These are phyloP conservation scores for Sporothrix luriei DNA, from an alignment of 2,329 filamentous ascomycete genomes.

Conservation along the genomic window DNA sequence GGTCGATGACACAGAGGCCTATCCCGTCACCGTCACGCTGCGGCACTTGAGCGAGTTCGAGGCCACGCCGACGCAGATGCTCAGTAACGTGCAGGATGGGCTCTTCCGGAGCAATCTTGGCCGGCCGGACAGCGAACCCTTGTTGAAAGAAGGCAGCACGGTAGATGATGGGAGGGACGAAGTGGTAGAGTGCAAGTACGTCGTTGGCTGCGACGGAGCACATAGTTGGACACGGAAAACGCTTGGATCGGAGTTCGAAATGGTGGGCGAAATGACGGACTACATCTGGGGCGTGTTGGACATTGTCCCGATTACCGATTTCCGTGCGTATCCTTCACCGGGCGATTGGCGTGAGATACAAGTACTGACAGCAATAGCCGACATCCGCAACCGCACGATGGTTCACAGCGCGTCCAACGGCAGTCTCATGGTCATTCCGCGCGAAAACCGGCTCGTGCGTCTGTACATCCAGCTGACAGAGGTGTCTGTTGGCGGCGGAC, in stretches of 20 bases:
- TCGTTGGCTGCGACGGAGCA: constrained; percentile 70
- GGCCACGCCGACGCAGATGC: constrained; percentile 48
- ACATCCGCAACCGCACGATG: constrained; percentile 56
- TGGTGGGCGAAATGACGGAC: constrained; percentile 56
- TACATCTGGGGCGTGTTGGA: constrained; percentile 50
- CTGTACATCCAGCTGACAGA: constrained; percentile 60
- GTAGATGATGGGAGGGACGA: constrained; percentile 43
- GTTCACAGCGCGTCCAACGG: constrained; percentile 56
- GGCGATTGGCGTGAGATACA: no score
- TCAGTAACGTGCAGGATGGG: constrained; percentile 51
- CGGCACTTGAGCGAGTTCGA: constrained; percentile 59
- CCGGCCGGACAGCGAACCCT: neutral
- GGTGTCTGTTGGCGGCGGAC: constrained; percentile 43
- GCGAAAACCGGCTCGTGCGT: constrained; percentile 61
- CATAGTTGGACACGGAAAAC: constrained; percentile 65
- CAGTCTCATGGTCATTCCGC: constrained; percentile 61
- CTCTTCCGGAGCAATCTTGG: constrained; percentile 59
- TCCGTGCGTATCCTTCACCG: constrained; percentile 42
- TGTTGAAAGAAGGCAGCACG: no score
- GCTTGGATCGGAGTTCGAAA: constrained; percentile 49
- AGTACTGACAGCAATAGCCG: constrained; percentile 39
- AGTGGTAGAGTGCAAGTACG: constrained; percentile 60
- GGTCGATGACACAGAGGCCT: constrained; percentile 52
- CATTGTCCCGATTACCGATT: constrained; percentile 47
- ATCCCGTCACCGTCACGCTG: constrained; percentile 61